These are phyloP conservation scores for Phytophthora sansomeana DNA, from an alignment of 352 stramenopile genomes.

Conservation along the genomic window DNA sequence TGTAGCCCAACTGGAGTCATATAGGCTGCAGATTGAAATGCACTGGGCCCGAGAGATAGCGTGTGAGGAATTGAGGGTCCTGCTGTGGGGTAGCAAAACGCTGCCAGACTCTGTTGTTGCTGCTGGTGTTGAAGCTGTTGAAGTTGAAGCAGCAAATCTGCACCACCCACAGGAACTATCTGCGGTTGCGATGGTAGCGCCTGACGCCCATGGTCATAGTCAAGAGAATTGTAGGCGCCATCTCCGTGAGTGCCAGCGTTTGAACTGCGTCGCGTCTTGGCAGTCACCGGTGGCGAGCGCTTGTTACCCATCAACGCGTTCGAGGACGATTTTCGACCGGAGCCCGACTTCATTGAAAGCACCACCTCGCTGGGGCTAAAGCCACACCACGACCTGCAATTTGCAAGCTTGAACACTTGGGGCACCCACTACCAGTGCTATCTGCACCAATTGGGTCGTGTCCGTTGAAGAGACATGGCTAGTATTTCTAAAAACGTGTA, in stretches of 20 bases:
- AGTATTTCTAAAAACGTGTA: slow-evolving; percentile 4
- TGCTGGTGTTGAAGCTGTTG: slow-evolving; percentile 55
- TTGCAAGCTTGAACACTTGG: background rate
- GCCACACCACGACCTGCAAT: too few relatives aligned
- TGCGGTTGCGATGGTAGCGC: slow-evolving; percentile 22
- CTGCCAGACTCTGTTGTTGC: slow-evolving; percentile 48
- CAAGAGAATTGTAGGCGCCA: slow-evolving; percentile 13
- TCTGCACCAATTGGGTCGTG: slow-evolving; percentile 5
- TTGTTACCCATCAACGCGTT: slow-evolving; percentile 28
- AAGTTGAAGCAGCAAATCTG: slow-evolving; percentile 55
- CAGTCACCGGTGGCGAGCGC: slow-evolving; percentile 26
- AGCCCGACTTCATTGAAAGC: slow-evolving; percentile 30
- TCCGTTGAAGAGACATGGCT: slow-evolving; percentile 22
- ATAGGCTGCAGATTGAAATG: slow-evolving; percentile 21
- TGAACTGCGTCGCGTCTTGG: slow-evolving; percentile 24
- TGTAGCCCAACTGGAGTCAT: slow-evolving; percentile 20
- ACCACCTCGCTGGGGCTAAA: background rate
- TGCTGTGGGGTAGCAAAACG: slow-evolving; percentile 43
- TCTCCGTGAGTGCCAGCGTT: slow-evolving; percentile 13
- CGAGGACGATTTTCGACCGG: slow-evolving; percentile 31
- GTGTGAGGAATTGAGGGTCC: slow-evolving; percentile 26
- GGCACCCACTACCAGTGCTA: background rate
- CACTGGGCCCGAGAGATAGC: slow-evolving; percentile 23
- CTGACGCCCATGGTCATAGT: slow-evolving; percentile 26
- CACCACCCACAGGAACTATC: slow-evolving; percentile 27